A percentile compares a stretch with the other conserved stretches of the same genome.
These are phyloP conservation scores for Huiozyma naganishii DNA, from an alignment of 805 yeast genomes.

Conservation along the genomic window DNA sequence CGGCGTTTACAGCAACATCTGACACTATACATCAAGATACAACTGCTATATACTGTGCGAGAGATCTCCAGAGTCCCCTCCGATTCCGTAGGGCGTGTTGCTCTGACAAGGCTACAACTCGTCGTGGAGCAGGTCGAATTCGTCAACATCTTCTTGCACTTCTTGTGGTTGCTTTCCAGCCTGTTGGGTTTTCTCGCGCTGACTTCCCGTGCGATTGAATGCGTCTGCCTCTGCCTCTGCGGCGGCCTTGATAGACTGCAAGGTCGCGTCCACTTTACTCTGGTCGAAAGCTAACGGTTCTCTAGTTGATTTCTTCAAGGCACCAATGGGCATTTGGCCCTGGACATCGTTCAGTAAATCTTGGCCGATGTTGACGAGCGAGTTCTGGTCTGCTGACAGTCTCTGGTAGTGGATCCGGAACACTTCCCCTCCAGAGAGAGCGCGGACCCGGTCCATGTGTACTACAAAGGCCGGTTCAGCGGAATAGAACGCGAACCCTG, in stretches of 20 bases:
- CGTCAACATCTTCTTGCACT: no score
- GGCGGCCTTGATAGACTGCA: no score
- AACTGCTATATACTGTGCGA: no score
- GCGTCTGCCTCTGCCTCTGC: no score
- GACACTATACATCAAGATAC: no score
- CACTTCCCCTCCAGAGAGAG: slow-evolving; percentile 62
- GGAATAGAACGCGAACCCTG: slow-evolving; percentile 51
- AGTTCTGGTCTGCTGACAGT: slow-evolving; percentile 65
- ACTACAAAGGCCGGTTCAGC: slow-evolving; percentile 79
- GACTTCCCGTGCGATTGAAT: no score
- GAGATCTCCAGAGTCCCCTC: no score
- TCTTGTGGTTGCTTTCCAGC: not conserved
- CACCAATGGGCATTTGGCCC: slow-evolving; percentile 29
- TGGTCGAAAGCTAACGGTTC: not conserved
- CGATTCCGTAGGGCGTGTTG: no score
- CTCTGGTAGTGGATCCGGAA: slow-evolving; percentile 78
- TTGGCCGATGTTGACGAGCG: slow-evolving; percentile 78
- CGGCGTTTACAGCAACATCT: no score
- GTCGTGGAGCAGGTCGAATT: not conserved
- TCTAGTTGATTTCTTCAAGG: not conserved
- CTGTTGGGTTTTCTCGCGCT: not conserved
- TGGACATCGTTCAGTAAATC: slow-evolving; percentile 90
- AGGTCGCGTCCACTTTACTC: no score
- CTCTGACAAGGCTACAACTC: not conserved
- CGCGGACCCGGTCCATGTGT: slow-evolving; percentile 59